A percentile compares a stretch with the other conserved stretches of the same genome.
Evolutionary conservation across 495 filamentous ascomycete species (phyloP).

Genomic region (Daldinia concentrica): DNA sequence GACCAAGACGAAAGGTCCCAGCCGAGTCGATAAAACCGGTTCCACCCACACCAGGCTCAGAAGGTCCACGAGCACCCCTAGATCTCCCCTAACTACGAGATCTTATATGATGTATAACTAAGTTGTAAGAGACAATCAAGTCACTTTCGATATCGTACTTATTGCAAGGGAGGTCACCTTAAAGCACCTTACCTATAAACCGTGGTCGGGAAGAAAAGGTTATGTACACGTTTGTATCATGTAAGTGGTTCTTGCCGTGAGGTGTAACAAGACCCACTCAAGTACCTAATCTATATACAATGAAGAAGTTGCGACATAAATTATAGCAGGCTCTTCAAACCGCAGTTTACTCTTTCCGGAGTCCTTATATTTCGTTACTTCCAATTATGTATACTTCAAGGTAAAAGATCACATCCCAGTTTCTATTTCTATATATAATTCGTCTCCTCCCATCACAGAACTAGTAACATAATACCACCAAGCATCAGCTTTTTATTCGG

Average conservation of each 20-base stretch:
- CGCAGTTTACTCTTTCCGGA: background rate
- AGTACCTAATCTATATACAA: background rate
- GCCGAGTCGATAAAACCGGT: slow-evolving; percentile 36
- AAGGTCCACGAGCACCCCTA: slow-evolving; percentile 30
- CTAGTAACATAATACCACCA: background rate
- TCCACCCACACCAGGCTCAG: slow-evolving; percentile 22
- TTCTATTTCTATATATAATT: background rate
- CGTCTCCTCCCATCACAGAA: background rate
- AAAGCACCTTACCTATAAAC: too few relatives aligned
- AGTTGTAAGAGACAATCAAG: slow-evolving; percentile 7
- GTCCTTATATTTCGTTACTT: background rate
- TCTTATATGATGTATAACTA: slow-evolving; percentile 22
- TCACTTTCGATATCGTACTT: background rate
- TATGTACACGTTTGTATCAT: too few relatives aligned
- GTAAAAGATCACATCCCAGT: background rate
- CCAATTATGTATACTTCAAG: background rate
- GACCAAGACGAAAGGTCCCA: slow-evolving; percentile 73
- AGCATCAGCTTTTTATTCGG: too few relatives aligned
- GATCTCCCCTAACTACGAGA: slow-evolving; percentile 32
- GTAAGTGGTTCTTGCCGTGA: too few relatives aligned
- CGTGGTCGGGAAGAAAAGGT: too few relatives aligned
- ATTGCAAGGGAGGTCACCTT: too few relatives aligned
- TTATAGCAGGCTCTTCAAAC: background rate
- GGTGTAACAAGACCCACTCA: background rate
- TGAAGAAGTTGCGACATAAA: slow-evolving; percentile 10